Percentiles rank a stretch among this genome's conserved stretches.
Evolutionary conservation across 306 rosid species (phyloP).

Genomic region (Echinosophora koreensis): DNA sequence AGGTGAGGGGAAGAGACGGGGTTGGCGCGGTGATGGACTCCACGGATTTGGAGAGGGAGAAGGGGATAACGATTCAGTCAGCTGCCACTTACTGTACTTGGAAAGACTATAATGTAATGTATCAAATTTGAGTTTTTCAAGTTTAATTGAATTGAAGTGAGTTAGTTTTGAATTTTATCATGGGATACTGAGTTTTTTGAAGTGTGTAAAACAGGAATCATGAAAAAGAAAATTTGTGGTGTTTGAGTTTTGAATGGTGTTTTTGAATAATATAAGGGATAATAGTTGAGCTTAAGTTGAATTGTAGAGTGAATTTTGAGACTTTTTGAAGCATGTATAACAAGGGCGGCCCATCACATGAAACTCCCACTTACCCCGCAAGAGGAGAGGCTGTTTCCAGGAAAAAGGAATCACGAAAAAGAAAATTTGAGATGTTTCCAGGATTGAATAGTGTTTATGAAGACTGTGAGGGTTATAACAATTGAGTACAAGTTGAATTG

Average conservation of each 20-base stretch:
- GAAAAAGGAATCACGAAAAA: too few species aligned
- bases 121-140: not conserved
- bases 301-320: too few species aligned
- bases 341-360: too few species aligned
- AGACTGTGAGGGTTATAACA: too few species aligned
- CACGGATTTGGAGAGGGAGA: conserved; percentile 96
- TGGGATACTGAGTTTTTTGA: not conserved
- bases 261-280: not conserved
- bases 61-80: conserved; percentile 93
- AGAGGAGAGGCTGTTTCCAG: too few species aligned
- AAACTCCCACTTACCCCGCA: too few species aligned
- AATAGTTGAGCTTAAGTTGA: not conserved
- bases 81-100: conserved; percentile 95
- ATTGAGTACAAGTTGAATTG: not conserved
- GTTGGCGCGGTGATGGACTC: conserved; percentile 99
- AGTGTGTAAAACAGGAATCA: not conserved
- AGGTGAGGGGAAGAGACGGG: conserved; percentile 93
- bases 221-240: not conserved
- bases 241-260: not conserved
- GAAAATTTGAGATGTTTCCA: too few species aligned
- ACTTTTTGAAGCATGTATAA: too few species aligned
- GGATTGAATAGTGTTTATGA: too few species aligned
- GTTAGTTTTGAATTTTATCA: too few species aligned
- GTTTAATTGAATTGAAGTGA: not conserved
- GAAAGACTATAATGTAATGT: conserved; percentile 79